Conservation (phyloP, 306 rosid species). For the Sphenostylis stenocarpa region DNA sequence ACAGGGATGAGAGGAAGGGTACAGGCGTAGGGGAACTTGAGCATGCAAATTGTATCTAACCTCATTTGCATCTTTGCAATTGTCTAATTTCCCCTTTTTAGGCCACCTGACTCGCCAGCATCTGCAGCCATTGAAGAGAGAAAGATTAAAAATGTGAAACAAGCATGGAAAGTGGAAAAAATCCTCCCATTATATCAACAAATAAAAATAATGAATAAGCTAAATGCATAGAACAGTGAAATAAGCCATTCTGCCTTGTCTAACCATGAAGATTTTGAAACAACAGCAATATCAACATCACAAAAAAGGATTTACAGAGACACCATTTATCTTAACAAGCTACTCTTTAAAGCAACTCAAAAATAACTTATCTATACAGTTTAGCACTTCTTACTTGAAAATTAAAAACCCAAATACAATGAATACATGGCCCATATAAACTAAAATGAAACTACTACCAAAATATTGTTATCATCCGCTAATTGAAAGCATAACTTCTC, state of each 20-base stretch:
- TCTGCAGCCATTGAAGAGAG: constrained; percentile 45
- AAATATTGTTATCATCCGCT: neutral
- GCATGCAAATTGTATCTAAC: constrained; percentile 40
- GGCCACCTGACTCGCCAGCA: constrained; percentile 99
- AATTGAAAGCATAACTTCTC: neutral
- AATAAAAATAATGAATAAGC: constrained; percentile 1
- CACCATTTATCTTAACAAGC: constrained; percentile 18
- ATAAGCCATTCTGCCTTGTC: constrained; percentile 3
- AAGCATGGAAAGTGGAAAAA: neutral
- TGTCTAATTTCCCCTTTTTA: constrained; percentile 47
- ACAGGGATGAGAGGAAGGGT: neutral
- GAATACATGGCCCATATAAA: neutral
- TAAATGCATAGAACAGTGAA: neutral
- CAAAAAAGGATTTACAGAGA: neutral
- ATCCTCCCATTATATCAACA: neutral
- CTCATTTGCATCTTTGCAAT: constrained; percentile 98
- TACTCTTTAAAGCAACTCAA: neutral
- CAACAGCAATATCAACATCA: neutral
- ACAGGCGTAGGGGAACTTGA: constrained; percentile 9
- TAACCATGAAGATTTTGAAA: constrained; percentile 7
- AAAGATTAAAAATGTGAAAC: constrained; percentile 13
- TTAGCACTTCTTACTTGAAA: neutral
- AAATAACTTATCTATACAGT: constrained; percentile 9
- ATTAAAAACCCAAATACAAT: neutral
- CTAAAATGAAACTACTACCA: neutral